Conservation (phyloP, 257 asterid genomes). For the Paulownia fortunei region DNA sequence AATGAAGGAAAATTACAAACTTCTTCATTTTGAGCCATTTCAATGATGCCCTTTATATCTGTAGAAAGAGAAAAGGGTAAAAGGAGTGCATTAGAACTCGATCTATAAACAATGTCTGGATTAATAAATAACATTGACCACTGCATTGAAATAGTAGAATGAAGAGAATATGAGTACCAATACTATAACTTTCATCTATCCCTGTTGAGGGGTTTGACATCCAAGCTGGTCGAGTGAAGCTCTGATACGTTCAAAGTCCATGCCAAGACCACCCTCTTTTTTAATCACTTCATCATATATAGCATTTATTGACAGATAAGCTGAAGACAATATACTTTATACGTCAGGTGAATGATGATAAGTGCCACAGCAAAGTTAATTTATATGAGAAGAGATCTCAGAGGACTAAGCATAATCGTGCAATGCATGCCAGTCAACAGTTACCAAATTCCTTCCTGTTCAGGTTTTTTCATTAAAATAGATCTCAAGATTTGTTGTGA, state of each 20-base stretch:
- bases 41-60: constrained; percentile 79
- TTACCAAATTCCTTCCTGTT: neutral
- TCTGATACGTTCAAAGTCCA: constrained; percentile 69
- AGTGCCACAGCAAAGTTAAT: constrained; percentile 11
- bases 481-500: neutral
- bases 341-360: constrained; percentile 29
- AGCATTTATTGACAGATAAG: constrained; percentile 57
- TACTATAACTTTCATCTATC: constrained; percentile 59
- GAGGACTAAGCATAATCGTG: constrained; percentile 9
- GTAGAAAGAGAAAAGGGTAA: constrained; percentile 39
- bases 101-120: neutral
- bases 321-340: constrained; percentile 48
- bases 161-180: constrained; percentile 58
- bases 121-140: constrained; percentile 7
- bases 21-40: constrained; percentile 83
- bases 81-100: constrained; percentile 24
- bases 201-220: constrained; percentile 52
- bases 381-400: neutral
- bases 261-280: constrained; percentile 65
- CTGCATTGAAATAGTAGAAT: constrained; percentile 14
- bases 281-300: constrained; percentile 81
- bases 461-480: neutral
- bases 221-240: constrained; percentile 73
- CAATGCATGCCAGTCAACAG: constrained; percentile 1
- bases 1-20: constrained; percentile 43